Conservation (phyloP, 345 rosid genomes). For the Anastatica hierochuntica region DNA sequence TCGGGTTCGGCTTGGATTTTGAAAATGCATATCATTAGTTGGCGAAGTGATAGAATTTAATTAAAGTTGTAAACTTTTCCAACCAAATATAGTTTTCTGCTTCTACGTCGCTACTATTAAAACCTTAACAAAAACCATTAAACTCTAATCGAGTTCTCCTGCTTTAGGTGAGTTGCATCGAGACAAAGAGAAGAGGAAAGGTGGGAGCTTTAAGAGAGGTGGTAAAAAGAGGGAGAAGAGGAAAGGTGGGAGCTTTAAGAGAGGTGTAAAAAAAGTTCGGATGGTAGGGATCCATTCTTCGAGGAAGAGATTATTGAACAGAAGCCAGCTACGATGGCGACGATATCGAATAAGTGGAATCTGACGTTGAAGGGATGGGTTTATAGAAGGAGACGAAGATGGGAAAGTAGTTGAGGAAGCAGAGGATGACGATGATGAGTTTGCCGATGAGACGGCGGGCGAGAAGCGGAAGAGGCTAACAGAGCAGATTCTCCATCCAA, state of each 20-base stretch:
- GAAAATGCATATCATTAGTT: too few species aligned
- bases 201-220: slow-evolving; percentile 21
- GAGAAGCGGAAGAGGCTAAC: slow-evolving; percentile 75
- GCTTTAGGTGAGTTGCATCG: too few species aligned
- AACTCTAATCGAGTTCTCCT: slow-evolving; percentile 30
- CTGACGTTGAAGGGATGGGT: slow-evolving; percentile 37
- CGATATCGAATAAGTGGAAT: slow-evolving; percentile 50
- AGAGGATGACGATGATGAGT: slow-evolving; percentile 33
- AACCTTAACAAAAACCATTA: too few species aligned
- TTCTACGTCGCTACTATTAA: slow-evolving; percentile 16
- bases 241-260: too few species aligned
- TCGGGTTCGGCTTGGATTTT: too few species aligned
- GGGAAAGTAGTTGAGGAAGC: slow-evolving; percentile 19
- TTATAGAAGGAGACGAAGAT: slow-evolving; percentile 17
- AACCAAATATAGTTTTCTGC: slow-evolving; percentile 15
- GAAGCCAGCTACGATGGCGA: slow-evolving; percentile 42
- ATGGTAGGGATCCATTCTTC: slow-evolving; percentile 42
- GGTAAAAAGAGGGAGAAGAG: too few species aligned
- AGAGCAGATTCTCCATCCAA: slow-evolving; percentile 32
- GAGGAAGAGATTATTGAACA: slow-evolving; percentile 35
- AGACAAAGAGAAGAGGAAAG: slow-evolving; percentile 28
- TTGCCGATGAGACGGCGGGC: slow-evolving; percentile 53
- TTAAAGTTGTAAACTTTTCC: slow-evolving; percentile 17
- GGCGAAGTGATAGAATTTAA: slow-evolving; percentile 2
- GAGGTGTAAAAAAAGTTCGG: too few species aligned